These are phyloP conservation scores for Catenaria anguillulae DNA, from an alignment of 371 early-diverging fungal species.

Conservation along the genomic window DNA sequence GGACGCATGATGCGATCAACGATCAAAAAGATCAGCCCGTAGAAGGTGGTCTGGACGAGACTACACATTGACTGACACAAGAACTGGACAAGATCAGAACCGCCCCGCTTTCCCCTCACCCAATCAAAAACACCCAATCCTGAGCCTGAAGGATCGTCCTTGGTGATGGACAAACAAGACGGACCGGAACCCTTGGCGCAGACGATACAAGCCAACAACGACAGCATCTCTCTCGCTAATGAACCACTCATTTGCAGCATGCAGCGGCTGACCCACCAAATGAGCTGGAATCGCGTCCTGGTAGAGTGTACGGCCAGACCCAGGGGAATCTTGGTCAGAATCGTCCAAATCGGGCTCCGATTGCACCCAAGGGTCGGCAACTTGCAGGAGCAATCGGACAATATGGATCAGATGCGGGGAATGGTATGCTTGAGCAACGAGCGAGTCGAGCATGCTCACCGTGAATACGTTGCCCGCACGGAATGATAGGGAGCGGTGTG, in stretches of 20 bases:
- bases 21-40: no score
- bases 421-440: background rate
- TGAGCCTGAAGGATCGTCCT: background rate
- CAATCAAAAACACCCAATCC: background rate
- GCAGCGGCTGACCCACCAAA: background rate
- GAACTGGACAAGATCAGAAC: no score
- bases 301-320: no score
- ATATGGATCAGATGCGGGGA: background rate
- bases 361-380: background rate
- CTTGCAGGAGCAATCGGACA: background rate
- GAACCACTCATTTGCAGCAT: background rate
- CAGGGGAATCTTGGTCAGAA: background rate
- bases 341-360: background rate
- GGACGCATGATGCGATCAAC: no score
- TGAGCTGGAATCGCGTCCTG: background rate
- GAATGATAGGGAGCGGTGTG: background rate
- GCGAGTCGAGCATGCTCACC: constrained; percentile 1
- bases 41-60: no score
- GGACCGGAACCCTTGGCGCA: background rate
- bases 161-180: background rate
- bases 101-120: no score
- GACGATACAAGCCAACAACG: background rate
- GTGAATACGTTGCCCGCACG: constrained; percentile 2
- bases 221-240: background rate
- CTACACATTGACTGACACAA: no score